phyloP scores from a whole-genome alignment of 176 grass and related monocot genomes.

The Cenchrus fungigraminus region DNA sequence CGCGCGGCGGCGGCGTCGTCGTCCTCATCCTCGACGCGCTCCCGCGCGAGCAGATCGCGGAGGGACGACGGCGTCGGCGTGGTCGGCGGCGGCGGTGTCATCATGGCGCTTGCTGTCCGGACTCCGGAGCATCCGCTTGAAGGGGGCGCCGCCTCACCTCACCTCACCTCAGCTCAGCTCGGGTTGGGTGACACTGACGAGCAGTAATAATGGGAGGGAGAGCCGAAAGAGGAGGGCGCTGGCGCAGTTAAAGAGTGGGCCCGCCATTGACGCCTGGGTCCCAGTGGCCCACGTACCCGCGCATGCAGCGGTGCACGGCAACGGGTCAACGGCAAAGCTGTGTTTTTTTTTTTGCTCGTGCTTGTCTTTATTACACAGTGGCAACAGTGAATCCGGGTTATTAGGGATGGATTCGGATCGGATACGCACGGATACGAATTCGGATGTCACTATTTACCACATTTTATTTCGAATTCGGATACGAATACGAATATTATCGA shows the following conservation, averaged over 20 bases:
- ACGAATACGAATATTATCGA: too few relatives aligned
- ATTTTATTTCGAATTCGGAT: too few relatives aligned
- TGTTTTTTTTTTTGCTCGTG: neutral
- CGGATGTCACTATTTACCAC: too few relatives aligned
- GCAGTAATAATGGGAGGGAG: conserved; percentile 30
- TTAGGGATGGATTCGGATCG: too few relatives aligned
- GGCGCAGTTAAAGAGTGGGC: neutral
- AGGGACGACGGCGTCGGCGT: conserved; percentile 55
- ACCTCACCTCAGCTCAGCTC: neutral
- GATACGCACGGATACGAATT: too few relatives aligned
- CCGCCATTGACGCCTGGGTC: neutral
- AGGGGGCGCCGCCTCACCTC: neutral
- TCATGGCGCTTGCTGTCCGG: conserved; percentile 42
- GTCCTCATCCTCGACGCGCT: conserved; percentile 30
- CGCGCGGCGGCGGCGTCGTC: too few relatives aligned
- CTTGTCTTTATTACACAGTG: neutral
- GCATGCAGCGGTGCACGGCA: neutral
- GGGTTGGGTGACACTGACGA: neutral
- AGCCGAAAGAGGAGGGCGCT: too few relatives aligned
- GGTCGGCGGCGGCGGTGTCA: conserved; percentile 9
- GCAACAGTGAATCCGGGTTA: neutral
- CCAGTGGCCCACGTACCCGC: neutral
- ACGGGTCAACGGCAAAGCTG: neutral
- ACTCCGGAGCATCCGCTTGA: conserved; percentile 4
- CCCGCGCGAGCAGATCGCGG: conserved; percentile 69